Base-by-base conservation (phyloP, 768 basidiomycete species). In the Trametes maxima region DNA sequence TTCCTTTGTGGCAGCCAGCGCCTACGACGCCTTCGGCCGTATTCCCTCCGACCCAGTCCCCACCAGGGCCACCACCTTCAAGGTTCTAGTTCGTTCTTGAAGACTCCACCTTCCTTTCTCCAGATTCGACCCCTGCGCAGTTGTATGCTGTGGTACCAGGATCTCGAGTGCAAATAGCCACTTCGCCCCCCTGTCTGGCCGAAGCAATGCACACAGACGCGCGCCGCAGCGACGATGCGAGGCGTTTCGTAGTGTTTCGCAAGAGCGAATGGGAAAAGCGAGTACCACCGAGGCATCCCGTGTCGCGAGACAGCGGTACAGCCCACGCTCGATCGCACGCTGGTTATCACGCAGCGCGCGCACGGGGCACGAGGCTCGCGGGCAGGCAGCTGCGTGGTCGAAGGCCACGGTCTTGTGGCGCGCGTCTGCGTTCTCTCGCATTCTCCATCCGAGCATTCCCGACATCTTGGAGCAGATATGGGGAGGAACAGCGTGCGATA, bases 301-400 rank as follows among this genome's bases (percentile, higher is more conserved):
- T 56, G 33, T 54, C 40, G 42, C 43, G 43, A 54, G 40, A 22
- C 19, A 8, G 42, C 42, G 42, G 53, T 25, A 40, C 17, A 28
- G 42, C 45, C 35, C 45, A 39, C 35, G 45, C 45, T 44, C 49
- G 57, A 58, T 58, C 44, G 56, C 61, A 21, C 36, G 55, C 56
- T 57, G 37, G 55, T 33, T 54, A 62, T 62, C 61, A 62, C 61
- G 61, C 61, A 62, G 55, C 61, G 43, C 55, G 17, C 43, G 28
- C 61, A 57, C 56, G 54, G 51, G 60, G 55, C 56, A 42, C 51
- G 44, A 55, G 37, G 43, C 37, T 52, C 24, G 45, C 61, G 50
- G 24, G 55, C 44, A 57, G 61, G 61, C 51, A 53, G 50, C 55
- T 46, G 61, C 61, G 45, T 62, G 61, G 54, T 43, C 14, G 39